Percentiles rank a stretch among this genome's conserved stretches.
phyloP scores from a whole-genome alignment of 257 asterid species.

The Capsicum chinense region DNA sequence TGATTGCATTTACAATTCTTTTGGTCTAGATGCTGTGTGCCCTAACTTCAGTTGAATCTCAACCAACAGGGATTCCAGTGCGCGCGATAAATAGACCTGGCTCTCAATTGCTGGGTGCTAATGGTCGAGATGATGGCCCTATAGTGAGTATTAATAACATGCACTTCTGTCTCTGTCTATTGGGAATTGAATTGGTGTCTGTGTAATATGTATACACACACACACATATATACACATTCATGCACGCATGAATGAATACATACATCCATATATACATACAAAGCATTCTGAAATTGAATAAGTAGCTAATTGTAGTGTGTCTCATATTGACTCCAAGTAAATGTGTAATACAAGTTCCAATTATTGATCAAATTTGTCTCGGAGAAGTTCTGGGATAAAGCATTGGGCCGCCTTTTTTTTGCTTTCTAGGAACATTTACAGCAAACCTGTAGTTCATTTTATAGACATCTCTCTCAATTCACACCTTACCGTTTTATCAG shows the following conservation, averaged over 20 bases:
- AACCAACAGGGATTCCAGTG: slow-evolving; percentile 72
- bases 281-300: background rate
- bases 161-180: slow-evolving; percentile 24
- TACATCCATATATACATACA: too few relatives aligned
- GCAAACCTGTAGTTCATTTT: slow-evolving; percentile 12
- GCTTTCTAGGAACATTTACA: background rate
- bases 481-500: slow-evolving; percentile 54
- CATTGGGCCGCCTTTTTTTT: background rate
- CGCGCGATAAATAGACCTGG: slow-evolving; percentile 93
- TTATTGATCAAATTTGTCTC: slow-evolving; percentile 22
- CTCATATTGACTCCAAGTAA: background rate
- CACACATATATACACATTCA: too few relatives aligned
- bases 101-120: slow-evolving; percentile 83
- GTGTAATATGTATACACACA: background rate
- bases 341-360: background rate
- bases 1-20: background rate
- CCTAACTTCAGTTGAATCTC: slow-evolving; percentile 33
- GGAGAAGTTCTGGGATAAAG: background rate
- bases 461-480: slow-evolving; percentile 36
- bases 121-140: slow-evolving; percentile 99
- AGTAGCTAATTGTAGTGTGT: slow-evolving; percentile 1
- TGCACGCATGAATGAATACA: too few relatives aligned
- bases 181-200: background rate
- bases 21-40: background rate
- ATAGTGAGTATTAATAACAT: slow-evolving; percentile 59